phyloP scores from a whole-genome alignment of 2,329 filamentous ascomycete genomes.

The Calcarisporium arbuscula region DNA sequence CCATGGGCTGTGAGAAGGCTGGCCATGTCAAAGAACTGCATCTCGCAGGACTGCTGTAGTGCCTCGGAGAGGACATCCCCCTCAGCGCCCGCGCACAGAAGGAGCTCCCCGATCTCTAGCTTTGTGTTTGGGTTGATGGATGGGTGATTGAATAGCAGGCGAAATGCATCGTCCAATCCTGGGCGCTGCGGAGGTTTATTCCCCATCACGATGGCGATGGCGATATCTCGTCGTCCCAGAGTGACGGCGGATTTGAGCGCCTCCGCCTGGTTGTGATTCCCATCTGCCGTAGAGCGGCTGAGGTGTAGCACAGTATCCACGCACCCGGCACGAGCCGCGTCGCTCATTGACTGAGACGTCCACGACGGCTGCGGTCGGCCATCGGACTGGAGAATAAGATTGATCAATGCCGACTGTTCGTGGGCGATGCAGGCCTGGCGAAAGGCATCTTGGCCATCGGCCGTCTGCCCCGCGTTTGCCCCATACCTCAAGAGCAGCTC shows the following conservation, averaged over 20 bases:
- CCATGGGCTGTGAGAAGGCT: slow-evolving; percentile 46
- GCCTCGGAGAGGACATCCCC: slow-evolving; percentile 44
- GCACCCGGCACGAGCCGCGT: slow-evolving; percentile 43
- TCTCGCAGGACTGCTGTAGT: slow-evolving; percentile 40
- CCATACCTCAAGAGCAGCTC: slow-evolving; percentile 45
- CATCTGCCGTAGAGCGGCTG: slow-evolving; percentile 47
- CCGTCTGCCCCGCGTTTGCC: slow-evolving; percentile 39
- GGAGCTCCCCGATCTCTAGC: slow-evolving; percentile 44
- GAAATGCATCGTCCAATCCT: slow-evolving; percentile 45
- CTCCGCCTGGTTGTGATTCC: slow-evolving; percentile 43
- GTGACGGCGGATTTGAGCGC: slow-evolving; percentile 45
- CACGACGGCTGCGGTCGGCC: slow-evolving; percentile 36
- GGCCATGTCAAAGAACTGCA: slow-evolving; percentile 49
- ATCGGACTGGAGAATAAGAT: slow-evolving; percentile 42
- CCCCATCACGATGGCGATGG: slow-evolving; percentile 47
- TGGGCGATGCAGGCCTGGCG: slow-evolving; percentile 42
- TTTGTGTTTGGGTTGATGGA: slow-evolving; percentile 43
- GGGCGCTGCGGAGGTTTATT: slow-evolving; percentile 42
- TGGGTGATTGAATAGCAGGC: slow-evolving; percentile 36
- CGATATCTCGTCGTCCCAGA: slow-evolving; percentile 46
- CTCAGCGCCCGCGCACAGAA: slow-evolving; percentile 52
- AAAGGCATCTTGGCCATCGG: slow-evolving; percentile 48
- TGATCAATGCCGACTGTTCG: slow-evolving; percentile 38
- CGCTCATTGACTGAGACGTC: slow-evolving; percentile 45
- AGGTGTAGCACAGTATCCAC: slow-evolving; percentile 44